Evolutionary conservation across 306 rosid species (phyloP), one percentile per base, ranked within the genome.

Genomic region (Psophocarpus tetragonolobus): DNA sequence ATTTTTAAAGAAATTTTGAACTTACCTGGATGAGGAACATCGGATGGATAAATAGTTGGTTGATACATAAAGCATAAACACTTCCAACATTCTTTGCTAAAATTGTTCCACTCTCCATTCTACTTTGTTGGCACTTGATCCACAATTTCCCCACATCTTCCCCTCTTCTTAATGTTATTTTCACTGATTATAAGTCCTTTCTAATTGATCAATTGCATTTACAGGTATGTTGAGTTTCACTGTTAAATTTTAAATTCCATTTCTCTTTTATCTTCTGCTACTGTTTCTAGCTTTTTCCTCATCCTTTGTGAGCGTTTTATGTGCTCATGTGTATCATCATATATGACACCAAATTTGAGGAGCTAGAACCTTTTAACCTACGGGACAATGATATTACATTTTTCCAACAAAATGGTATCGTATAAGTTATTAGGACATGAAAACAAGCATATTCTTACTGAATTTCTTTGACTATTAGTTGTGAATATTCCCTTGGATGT

Each of bases 281-380:
- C 26, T 56, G 45, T n/a, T 32, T 74, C 5, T 29, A 61, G 9
- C 51, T 26, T 18, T 35, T n/a, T 20, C 4, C 15, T 15, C 9
- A 29, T 30, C 11, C 26, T 74, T 15, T 14, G 23, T 68, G 33
- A 3, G 23, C 13, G 21, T n/a, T 8, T 23, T 26, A 44, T 17
- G 15, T 83, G 33, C 30, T 73, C 45, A 44, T 50, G 76, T n/a
- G n/a, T n/a, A n/a, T n/a, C n/a, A n/a, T n/a, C 66, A 38, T 53
- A 24, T 24, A 47, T 35, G n/a, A 68, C 45, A 48, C 44, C 70
- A 51, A 42, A 39, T 71, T 35, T 77, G 21, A 48, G 57, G 78
- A 74, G 56, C 69, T 21, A 21, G 12, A 67, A 48, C 41, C 72
- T 12, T 68, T 60, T 50, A 50, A 69, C 29, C 23, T 5, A 8